A percentile compares a stretch with the other conserved stretches of the same genome.
phyloP scores from a whole-genome alignment of 495 filamentous ascomycete species.

The Arthonia radiata region DNA sequence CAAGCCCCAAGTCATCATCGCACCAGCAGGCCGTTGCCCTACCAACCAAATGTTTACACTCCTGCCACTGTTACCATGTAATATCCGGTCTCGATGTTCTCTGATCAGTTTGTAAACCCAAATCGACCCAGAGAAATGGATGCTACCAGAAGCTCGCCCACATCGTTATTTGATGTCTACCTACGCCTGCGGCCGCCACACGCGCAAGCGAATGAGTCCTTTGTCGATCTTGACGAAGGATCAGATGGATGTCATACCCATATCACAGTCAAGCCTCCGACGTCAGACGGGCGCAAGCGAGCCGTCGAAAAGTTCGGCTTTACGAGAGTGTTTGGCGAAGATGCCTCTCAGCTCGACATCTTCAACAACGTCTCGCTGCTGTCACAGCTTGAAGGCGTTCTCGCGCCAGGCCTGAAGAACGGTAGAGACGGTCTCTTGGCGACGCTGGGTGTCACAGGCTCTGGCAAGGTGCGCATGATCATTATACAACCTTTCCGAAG shows the following conservation, averaged over 20 bases:
- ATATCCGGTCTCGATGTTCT: too few relatives aligned
- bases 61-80: too few relatives aligned
- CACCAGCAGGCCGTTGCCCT: too few relatives aligned
- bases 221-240: slow-evolving; percentile 46
- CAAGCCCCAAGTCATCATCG: too few relatives aligned
- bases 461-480: slow-evolving; percentile 53
- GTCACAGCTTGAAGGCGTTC: slow-evolving; percentile 49
- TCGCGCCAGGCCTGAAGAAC: slow-evolving; percentile 39
- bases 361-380: slow-evolving; percentile 64
- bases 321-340: slow-evolving; percentile 77
- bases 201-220: slow-evolving; percentile 30
- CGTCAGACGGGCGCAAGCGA: slow-evolving; percentile 43
- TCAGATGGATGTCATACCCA: slow-evolving; percentile 34
- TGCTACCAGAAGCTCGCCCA: slow-evolving; percentile 17
- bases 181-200: slow-evolving; percentile 64
- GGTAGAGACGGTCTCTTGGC: slow-evolving; percentile 76
- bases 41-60: too few relatives aligned
- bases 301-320: slow-evolving; percentile 88
- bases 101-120: too few relatives aligned
- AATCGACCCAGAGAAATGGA: too few relatives aligned
- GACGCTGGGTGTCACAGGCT: slow-evolving; percentile 84
- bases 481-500: neutral
- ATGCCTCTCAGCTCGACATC: slow-evolving; percentile 58
- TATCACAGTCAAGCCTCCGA: slow-evolving; percentile 69
- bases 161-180: slow-evolving; percentile 72